A percentile compares a stretch with the other conserved stretches of the same genome.
Evolutionary conservation across 2,329 filamentous ascomycete species (phyloP).

Genomic region (Colletotrichum sp.): DNA sequence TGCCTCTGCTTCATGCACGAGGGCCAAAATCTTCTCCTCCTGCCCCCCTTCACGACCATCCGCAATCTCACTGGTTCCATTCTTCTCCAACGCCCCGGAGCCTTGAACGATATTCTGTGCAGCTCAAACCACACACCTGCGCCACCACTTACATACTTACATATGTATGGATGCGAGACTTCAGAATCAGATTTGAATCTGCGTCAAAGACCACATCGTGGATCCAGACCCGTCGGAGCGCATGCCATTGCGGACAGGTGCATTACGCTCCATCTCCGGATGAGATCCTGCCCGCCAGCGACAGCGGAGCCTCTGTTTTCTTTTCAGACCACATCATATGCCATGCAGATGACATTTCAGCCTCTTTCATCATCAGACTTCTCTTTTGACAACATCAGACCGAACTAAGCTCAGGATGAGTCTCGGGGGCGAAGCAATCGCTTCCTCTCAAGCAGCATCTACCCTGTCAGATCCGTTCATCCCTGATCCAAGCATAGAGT

Average conservation of each 20-base stretch:
- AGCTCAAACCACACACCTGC: background rate
- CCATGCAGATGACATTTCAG: background rate
- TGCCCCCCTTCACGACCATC: background rate
- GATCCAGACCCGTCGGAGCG: background rate
- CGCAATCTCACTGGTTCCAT: constrained; percentile 6
- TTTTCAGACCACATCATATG: background rate
- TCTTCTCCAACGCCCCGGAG: background rate
- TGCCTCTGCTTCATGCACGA: constrained; percentile 16
- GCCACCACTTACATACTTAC: background rate
- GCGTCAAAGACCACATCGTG: background rate
- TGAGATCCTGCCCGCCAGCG: background rate
- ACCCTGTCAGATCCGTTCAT: background rate
- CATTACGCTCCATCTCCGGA: constrained; percentile 2
- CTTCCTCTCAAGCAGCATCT: background rate
- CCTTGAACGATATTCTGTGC: background rate
- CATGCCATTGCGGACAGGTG: background rate
- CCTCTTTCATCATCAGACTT: background rate
- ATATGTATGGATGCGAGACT: background rate
- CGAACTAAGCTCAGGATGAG: background rate
- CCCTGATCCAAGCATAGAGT: background rate
- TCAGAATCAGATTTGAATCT: background rate
- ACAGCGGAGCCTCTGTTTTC: background rate
- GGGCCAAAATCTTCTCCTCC: constrained; percentile 10
- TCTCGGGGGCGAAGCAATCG: background rate
- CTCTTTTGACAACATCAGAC: background rate